A percentile compares a stretch with the other conserved stretches of the same genome.
These are phyloP conservation scores for Xanthoconium purpureum DNA, from an alignment of 768 basidiomycete species.

Conservation along the genomic window DNA sequence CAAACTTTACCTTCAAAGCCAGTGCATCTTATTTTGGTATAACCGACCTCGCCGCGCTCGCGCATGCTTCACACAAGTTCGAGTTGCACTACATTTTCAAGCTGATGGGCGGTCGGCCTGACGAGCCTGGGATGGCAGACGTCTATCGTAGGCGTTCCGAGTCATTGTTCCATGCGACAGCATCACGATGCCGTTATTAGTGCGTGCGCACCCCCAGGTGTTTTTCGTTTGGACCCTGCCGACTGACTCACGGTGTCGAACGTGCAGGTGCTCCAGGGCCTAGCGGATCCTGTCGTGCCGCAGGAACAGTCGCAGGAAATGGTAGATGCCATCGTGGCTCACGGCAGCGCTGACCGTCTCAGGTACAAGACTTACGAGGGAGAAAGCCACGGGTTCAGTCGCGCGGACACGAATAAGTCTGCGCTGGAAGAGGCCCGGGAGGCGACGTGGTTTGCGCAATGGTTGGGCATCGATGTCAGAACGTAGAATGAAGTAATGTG, in stretches of 20 bases:
- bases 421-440: conserved; percentile 1
- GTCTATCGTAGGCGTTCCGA: conserved; percentile 1
- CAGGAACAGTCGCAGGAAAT: conserved; percentile 1
- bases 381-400: conserved; percentile 1
- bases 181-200: neutral
- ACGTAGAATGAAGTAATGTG: neutral
- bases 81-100: conserved; percentile 1
- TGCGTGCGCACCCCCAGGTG: neutral
- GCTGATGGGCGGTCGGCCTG: neutral
- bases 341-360: neutral
- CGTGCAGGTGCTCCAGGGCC: neutral
- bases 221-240: no score
- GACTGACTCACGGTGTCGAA: no score
- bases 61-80: neutral
- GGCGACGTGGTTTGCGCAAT: neutral
- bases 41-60: neutral
- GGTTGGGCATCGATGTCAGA: neutral
- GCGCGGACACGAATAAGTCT: neutral
- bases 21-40: conserved; percentile 1
- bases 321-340: neutral
- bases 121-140: neutral
- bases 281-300: neutral
- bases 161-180: neutral
- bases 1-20: neutral
- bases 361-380: conserved; percentile 1